Evolutionary conservation across 2,329 filamentous ascomycete genomes (phyloP).

Genomic region (Colletotrichum liaoningense): DNA sequence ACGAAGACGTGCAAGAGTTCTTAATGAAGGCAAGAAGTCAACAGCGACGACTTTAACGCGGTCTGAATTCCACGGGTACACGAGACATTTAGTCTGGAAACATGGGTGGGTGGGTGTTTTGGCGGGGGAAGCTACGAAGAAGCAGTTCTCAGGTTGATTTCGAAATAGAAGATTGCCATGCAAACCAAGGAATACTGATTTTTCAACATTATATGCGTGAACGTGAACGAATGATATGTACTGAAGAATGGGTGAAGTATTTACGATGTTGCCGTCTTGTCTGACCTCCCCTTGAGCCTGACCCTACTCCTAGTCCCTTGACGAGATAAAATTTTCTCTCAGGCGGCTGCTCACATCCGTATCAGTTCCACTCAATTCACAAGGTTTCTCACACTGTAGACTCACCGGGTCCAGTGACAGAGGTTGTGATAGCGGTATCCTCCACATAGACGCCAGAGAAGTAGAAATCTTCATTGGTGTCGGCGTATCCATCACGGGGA

Average conservation of each 20-base stretch:
- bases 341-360: neutral
- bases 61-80: too few relatives aligned
- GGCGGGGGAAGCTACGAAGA: neutral
- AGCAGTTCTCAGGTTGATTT: too few relatives aligned
- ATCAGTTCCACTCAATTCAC: neutral
- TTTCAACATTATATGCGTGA: neutral
- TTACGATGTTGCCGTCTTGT: neutral
- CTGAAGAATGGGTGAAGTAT: neutral
- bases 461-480: conserved; percentile 73
- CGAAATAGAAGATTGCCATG: neutral
- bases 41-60: neutral
- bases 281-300: neutral
- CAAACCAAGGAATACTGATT: neutral
- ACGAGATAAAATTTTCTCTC: too few relatives aligned
- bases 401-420: conserved; percentile 42
- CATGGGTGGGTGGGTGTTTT: neutral
- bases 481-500: conserved; percentile 65
- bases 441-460: conserved; percentile 80
- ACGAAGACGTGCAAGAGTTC: neutral
- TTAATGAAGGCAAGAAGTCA: neutral
- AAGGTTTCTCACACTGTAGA: neutral
- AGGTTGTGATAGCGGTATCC: conserved; percentile 48
- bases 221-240: conserved; percentile 8
- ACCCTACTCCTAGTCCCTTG: neutral
- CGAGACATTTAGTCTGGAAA: neutral